A percentile compares a stretch with the other conserved stretches of the same genome.
phyloP scores from a whole-genome alignment of 1,284 basidiomycete genomes.

The Boletus holoroseus region DNA sequence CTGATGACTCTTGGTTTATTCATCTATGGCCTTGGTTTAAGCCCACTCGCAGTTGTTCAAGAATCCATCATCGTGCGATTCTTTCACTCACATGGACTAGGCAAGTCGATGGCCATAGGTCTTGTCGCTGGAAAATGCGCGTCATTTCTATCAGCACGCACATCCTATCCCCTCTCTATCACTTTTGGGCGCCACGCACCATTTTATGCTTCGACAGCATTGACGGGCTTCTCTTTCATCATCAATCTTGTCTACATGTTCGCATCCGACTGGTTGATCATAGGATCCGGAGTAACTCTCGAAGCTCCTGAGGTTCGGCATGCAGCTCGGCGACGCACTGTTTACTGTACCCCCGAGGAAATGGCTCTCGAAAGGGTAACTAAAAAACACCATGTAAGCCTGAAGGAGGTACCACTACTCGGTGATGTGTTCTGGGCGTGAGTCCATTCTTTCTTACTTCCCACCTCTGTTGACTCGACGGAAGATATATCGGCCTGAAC shows the following conservation, averaged over 20 bases:
- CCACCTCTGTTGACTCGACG: constrained; percentile 12
- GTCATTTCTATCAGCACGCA: constrained; percentile 68
- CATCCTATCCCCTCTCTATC: constrained; percentile 71
- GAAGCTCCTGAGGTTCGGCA: constrained; percentile 56
- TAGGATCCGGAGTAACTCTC: constrained; percentile 53
- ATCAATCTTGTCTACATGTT: constrained; percentile 65
- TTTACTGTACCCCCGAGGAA: constrained; percentile 48
- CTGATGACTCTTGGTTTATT: constrained; percentile 70
- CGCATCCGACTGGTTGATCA: constrained; percentile 58
- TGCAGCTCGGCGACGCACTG: constrained; percentile 44
- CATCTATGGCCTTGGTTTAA: constrained; percentile 73
- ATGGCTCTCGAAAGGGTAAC: constrained; percentile 62
- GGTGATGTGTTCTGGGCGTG: constrained; percentile 80
- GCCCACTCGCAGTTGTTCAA: constrained; percentile 71
- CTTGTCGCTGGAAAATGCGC: constrained; percentile 73
- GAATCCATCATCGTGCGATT: constrained; percentile 78
- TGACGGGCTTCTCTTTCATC: constrained; percentile 59
- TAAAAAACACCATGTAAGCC: constrained; percentile 54
- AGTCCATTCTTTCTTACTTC: constrained; percentile 27
- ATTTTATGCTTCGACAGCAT: constrained; percentile 62
- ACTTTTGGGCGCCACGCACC: constrained; percentile 63
- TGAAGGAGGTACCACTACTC: constrained; percentile 56
- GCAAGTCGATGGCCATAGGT: constrained; percentile 71
- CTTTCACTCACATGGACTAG: constrained; percentile 72
- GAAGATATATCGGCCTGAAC: constrained; percentile 64